A percentile compares a stretch with the other conserved stretches of the same genome.
Evolutionary conservation across 352 stramenopile species (phyloP).

Genomic region (Halophytophthora polymorphica): DNA sequence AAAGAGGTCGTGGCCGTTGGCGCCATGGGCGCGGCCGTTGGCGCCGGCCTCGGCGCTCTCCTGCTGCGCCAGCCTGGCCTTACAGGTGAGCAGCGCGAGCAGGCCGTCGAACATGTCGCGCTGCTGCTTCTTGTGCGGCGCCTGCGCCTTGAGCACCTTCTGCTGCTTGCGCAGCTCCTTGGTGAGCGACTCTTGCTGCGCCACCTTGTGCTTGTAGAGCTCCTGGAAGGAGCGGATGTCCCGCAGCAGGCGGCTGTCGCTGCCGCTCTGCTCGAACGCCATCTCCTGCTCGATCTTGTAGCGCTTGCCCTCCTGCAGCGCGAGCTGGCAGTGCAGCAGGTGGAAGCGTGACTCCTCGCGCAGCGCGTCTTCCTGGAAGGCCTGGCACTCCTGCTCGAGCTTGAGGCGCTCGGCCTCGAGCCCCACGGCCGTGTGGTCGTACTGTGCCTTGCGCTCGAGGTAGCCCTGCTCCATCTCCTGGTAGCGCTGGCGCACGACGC

Average conservation of each 20-base stretch:
- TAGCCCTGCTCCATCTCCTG: slow-evolving; percentile 90
- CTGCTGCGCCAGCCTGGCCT: slow-evolving; percentile 53
- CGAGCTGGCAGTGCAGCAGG: slow-evolving; percentile 68
- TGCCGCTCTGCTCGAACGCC: slow-evolving; percentile 80
- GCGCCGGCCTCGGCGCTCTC: slow-evolving; percentile 19
- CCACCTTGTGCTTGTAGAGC: slow-evolving; percentile 90
- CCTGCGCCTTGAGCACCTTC: slow-evolving; percentile 82
- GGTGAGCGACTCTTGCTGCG: slow-evolving; percentile 86
- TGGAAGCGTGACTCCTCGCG: slow-evolving; percentile 88
- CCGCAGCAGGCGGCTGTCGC: slow-evolving; percentile 54
- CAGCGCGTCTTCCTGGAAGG: slow-evolving; percentile 86
- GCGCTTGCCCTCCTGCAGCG: slow-evolving; percentile 70
- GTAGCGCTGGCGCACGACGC: slow-evolving; percentile 83
- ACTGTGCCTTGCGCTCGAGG: slow-evolving; percentile 83
- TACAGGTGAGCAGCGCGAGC: slow-evolving; percentile 74
- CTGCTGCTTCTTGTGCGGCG: slow-evolving; percentile 73
- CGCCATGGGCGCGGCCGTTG: slow-evolving; percentile 8
- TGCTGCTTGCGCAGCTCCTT: slow-evolving; percentile 91
- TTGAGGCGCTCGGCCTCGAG: slow-evolving; percentile 88
- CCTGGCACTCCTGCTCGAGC: slow-evolving; percentile 87
- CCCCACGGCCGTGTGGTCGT: slow-evolving; percentile 86
- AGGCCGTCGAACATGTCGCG: slow-evolving; percentile 85
- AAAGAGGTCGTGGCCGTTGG: slow-evolving; percentile 41
- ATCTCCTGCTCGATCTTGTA: slow-evolving; percentile 87
- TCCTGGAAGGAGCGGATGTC: slow-evolving; percentile 89